Evolutionary conservation across 106 monocot genomes (phyloP), one percentile per base, ranked within the genome.

Genomic region (Alisma plantagoaquatica): DNA sequence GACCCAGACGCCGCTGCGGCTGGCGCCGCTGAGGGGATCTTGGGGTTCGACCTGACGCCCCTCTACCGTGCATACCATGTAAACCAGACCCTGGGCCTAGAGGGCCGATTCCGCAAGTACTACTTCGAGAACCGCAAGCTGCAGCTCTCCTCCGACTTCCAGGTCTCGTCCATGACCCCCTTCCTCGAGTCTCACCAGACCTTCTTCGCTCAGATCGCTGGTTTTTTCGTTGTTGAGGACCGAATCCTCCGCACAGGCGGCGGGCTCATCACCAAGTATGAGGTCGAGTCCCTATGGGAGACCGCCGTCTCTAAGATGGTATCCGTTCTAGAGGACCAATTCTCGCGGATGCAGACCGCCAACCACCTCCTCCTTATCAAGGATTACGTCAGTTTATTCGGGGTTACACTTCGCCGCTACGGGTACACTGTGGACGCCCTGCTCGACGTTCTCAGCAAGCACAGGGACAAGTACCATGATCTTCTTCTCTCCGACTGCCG

Each of bases 101-200:
- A 71, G 35, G 90, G 85, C 24, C 75, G 79, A 22, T 98, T 98
- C 70, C 81, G 75, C 69, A 71, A 69, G 65, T 90, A 98, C 44
- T 98, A 98, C 61, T 70, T 77, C 23, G 98, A 98, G 77, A 98
- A 98, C 57, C 66, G 98, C 51, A 98, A 98, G 72, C 79, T 98
- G 49, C 98, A 98, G 79, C 82, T 98, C 17, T 90, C 98, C 11
- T 90, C 98, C 3, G 98, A 98, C 44, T 98, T 90, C 58, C 90
- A 98, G 74, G 85, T 98, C 4, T 79, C 81, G 6, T 82, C 98
- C 8, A 79, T 82, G 73, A 82, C 90, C 1, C 81, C 84, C 11
- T 98, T 98, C 62, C 78, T 98, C 15, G 90, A 98, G 48, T 98
- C 98, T 12, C 98, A 98, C 57, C 98, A 98, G 72, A 85, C 78